Conservation (phyloP, 768 basidiomycete genomes). For the Asterophora lycoperdoides region DNA sequence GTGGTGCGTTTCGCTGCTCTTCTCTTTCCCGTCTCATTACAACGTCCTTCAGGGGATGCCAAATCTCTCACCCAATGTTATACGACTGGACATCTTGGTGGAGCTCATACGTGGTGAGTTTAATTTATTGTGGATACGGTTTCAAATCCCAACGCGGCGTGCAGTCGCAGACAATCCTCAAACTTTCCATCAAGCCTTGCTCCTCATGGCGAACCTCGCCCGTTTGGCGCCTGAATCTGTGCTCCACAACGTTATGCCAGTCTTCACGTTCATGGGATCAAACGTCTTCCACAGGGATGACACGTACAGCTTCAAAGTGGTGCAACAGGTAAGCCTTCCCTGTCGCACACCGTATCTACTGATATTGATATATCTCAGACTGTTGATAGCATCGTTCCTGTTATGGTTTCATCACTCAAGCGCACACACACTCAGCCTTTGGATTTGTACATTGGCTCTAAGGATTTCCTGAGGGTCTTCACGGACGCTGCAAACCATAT, state of each 20-base stretch:
- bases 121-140: not conserved
- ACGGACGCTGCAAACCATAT: constrained; percentile 90
- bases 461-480: constrained; percentile 86
- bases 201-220: constrained; percentile 82
- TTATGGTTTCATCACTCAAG: constrained; percentile 81
- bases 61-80: constrained; percentile 47
- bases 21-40: not conserved
- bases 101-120: constrained; percentile 75
- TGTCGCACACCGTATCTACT: not conserved
- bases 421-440: constrained; percentile 47
- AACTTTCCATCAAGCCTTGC: constrained; percentile 87
- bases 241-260: constrained; percentile 92
- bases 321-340: constrained; percentile 65
- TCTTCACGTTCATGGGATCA: constrained; percentile 99
- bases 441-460: constrained; percentile 63
- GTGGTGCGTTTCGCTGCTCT: constrained; percentile 35
- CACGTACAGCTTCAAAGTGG: constrained; percentile 89
- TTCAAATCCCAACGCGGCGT: constrained; percentile 3
- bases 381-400: constrained; percentile 88
- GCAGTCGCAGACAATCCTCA: constrained; percentile 88
- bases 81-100: constrained; percentile 82
- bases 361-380: constrained; percentile 48
- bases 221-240: constrained; percentile 86
- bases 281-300: constrained; percentile 97
- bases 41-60: constrained; percentile 43